Base-by-base conservation (phyloP, 495 filamentous ascomycete genomes). In the Immersiella caudata region DNA sequence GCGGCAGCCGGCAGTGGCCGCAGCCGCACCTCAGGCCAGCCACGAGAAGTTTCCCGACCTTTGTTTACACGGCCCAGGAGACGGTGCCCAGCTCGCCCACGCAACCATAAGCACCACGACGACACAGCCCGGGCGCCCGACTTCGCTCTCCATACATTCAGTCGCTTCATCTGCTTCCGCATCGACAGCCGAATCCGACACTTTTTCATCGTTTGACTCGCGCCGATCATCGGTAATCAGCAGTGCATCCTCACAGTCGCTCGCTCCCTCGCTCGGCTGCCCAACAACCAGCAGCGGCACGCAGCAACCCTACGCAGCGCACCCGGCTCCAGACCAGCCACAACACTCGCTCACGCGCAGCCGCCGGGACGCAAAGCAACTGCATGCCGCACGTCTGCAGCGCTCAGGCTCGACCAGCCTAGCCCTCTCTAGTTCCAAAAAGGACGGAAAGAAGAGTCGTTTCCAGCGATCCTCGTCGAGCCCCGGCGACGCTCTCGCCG, bases 381-480 rank as follows among this genome's bases (percentile, higher is more conserved):
- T 75, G 69, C 76, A 78, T 70, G 75, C 76, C 67, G 71, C 71
- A 40, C 70, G 71, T 55, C 61, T 73, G 33, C 69, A 75, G 67
- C 74, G 74, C 36, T 71, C 73, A 66, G 73, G 73, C 71, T 75
- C 74, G 61, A 74, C 71, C 62, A 72, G 71, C 74, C 71, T 75
- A 67, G 67, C 69, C 24, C 65, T 74, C 46, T 68, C 72, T 26
- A 71, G 58, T 66, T 60, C 52, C 20, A 73, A 73, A 56, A 73
- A 66, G 64, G 66, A 71, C 46, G 63, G 50, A 55, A 68, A 71
- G 56, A 71, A 65, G 51, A 74, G 70, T 67, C 67, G 71, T 67
- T 75, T 78, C 71, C 69, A 73, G 24, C 65, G 71, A 55, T 72
- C 73, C 56, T 68, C 71, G 67, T 68, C 68, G 73, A 67, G 60